Evolutionary conservation across 805 yeast genomes (phyloP).

Genomic region (Candida patagonica): DNA sequence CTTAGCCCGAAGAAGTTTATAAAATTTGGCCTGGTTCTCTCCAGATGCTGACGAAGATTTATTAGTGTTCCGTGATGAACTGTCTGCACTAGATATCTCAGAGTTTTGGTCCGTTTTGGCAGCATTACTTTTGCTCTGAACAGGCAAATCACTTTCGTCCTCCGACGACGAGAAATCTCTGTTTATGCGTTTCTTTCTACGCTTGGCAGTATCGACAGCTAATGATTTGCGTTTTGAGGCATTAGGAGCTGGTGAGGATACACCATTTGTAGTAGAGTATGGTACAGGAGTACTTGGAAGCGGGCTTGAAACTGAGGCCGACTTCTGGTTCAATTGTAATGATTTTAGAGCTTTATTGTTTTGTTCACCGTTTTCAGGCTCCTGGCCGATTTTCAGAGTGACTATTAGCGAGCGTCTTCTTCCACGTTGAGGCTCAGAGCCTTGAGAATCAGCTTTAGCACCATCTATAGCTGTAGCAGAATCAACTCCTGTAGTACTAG

Average conservation of each 20-base stretch:
- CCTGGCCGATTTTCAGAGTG: not conserved
- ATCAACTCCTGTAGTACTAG: too few species aligned
- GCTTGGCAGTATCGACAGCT: not conserved
- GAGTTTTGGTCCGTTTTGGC: not conserved
- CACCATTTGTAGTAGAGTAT: not conserved
- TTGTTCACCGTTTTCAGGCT: not conserved
- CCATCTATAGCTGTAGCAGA: too few species aligned
- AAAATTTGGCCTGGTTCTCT: constrained; percentile 17
- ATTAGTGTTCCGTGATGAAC: not conserved
- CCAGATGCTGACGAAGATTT: not conserved
- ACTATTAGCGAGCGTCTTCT: not conserved
- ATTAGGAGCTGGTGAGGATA: not conserved
- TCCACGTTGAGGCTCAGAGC: not conserved
- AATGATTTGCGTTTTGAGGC: not conserved
- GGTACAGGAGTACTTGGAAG: not conserved
- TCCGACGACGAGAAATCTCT: constrained; percentile 4
- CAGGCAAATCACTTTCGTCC: constrained; percentile 1
- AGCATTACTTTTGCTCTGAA: not conserved
- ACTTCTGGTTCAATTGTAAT: not conserved
- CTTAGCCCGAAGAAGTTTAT: constrained; percentile 18
- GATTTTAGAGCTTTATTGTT: not conserved
- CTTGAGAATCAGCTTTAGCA: too few species aligned
- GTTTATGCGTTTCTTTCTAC: constrained; percentile 1
- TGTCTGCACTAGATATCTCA: not conserved
- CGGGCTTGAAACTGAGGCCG: not conserved